Base-by-base conservation (phyloP, 2,329 filamentous ascomycete genomes). In the Monosporascus sp. region DNA sequence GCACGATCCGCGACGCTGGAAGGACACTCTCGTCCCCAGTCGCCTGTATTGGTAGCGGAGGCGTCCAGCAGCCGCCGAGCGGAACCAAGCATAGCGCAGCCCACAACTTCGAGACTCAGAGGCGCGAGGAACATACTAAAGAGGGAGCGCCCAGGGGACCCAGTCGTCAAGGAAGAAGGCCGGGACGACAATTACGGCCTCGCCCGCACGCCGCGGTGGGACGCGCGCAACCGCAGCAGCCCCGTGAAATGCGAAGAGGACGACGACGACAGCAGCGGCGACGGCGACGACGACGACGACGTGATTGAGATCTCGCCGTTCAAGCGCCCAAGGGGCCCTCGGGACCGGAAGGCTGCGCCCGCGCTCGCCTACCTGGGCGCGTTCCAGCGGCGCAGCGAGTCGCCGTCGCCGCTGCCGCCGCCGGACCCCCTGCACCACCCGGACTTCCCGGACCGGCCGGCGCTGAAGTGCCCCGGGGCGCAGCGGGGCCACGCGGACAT, bases 251-350 rank as follows among this genome's bases (percentile, higher is more conserved):
- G 20, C 41, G 46, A 48, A 20, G 15, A 18, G 36, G 47, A 50
- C 9, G 50, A 48, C 9, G 50, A 48, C 17, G 18, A 34, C 5
- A 49, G 51, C 22, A 22, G 22, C 22, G 47, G 49, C 9, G 50
- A 48, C 4, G 22, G 4, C 17, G 25, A 34, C 3, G 47, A 50
- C 31, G 52, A 49, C 27, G 51, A 54, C 18, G 54, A 58, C 46
- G 49, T 27, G 18, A 25, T 56, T 27, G 51, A 50, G 38, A 42
- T 52, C 6, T 56, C 56, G 14, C 54, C 54, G 8, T 49, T 49
- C 34, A 54, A 54, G 22, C 52, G 25, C 4, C 45, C 38, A 5
- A 41, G 31, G 9, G 22, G 50, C 50, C 48, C 50, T 20, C 1
- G 27, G n/a, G 18, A 3, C 18, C 47, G 31, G 5, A 39, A 36